Evolutionary conservation across 768 basidiomycete species (phyloP), one percentile per base, ranked within the genome.

Genomic region (Cystofilobasidium bisporidii): DNA sequence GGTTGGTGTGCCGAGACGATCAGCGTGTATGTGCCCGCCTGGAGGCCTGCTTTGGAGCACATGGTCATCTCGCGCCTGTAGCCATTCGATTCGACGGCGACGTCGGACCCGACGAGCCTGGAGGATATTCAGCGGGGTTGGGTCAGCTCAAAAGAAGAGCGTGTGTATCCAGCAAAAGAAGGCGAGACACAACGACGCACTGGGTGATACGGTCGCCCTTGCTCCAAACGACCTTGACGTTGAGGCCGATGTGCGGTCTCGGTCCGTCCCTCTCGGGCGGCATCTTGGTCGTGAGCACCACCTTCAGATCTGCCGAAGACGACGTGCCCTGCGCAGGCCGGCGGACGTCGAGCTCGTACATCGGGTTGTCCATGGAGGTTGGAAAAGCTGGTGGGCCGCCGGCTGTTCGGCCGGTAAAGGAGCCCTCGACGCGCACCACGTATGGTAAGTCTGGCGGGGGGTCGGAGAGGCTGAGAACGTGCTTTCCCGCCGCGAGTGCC

Each of bases 301-400:
- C 30, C 3, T 22, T 33, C 6, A 65, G 4, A 15, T 64, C 1
- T 15, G 60, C 22, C 53, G 33, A 61, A 28, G 40, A 69, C 47
- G 9, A 48, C n/a, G 12, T 64, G 17, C 22, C 24, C 3, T 3
- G n/a, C 15, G 64, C 15, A 28, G 72, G 72, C 5, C 82, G 78
- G 63, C 81, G 78, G 24, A 94, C 77, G 10, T 77, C 81, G 18
- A 97, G 79, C 64, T 82, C 81, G 76, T 89, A 97, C 73, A 96
- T 91, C 0, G 93, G 93, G 74, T 97, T 98, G 59, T 83, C 76
- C 85, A 94, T 87, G 76, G 87, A 96, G 0, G 87, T 86, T 0
- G 89, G 84, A 71, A 85, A 80, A 6, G 84, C 83, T 65, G 85
- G 83, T 73, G 92, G 93, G 1, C 94, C 94, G 0, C 94, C 94